These are phyloP conservation scores for Endothia cerciana DNA, from an alignment of 2,329 filamentous ascomycete genomes.

Conservation along the genomic window DNA sequence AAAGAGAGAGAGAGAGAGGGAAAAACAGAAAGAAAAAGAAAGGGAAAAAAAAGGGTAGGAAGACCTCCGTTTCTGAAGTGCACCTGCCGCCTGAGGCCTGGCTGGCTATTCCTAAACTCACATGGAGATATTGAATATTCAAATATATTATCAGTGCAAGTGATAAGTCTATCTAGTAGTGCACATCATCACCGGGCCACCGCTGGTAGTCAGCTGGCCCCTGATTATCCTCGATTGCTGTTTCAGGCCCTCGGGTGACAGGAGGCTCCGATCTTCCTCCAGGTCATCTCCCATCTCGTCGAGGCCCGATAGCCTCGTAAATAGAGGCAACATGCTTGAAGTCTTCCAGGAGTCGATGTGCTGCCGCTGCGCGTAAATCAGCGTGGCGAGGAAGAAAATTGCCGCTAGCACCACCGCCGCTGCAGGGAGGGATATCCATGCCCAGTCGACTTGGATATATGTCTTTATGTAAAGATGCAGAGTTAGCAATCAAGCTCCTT, in stretches of 20 bases:
- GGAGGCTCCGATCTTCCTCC: background rate
- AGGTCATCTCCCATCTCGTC: background rate
- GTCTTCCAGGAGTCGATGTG: slow-evolving; percentile 2
- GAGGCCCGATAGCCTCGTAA: background rate
- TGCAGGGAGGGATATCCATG: slow-evolving; percentile 1
- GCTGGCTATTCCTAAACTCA: no score
- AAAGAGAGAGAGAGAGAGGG: no score
- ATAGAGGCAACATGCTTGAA: background rate
- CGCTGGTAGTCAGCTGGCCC: background rate
- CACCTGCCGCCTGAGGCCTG: no score
- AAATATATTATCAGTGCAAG: no score
- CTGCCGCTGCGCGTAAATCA: background rate
- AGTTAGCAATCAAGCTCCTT: background rate
- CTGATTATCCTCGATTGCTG: background rate
- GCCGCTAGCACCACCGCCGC: background rate
- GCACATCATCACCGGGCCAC: slow-evolving; percentile 1
- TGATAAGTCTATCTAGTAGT: background rate
- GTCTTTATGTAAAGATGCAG: background rate
- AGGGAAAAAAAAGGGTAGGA: no score
- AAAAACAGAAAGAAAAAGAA: no score
- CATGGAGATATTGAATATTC: no score
- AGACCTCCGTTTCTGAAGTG: no score
- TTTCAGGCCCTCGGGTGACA: background rate
- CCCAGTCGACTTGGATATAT: slow-evolving; percentile 3
- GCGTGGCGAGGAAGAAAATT: background rate